These are phyloP conservation scores for Salix suchowensis DNA, from an alignment of 345 rosid species.

Conservation along the genomic window DNA sequence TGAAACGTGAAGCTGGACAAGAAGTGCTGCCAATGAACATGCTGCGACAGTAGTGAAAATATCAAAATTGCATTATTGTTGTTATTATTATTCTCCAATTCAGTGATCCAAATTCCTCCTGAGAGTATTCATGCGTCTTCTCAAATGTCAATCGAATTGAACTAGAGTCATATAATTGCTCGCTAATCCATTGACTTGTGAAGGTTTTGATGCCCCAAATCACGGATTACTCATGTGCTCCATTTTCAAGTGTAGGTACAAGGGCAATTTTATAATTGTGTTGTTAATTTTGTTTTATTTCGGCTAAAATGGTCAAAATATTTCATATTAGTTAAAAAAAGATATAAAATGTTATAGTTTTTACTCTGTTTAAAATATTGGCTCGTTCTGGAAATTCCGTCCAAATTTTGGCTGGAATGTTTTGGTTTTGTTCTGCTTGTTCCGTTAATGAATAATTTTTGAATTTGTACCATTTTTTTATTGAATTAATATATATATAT, in stretches of 20 bases:
- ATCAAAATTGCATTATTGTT: not conserved
- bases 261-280: not conserved
- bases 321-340: too few species aligned
- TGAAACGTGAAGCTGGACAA: not conserved
- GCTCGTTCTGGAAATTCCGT: too few species aligned
- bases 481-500: too few species aligned
- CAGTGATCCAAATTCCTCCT: not conserved
- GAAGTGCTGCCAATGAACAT: not conserved
- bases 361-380: too few species aligned
- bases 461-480: too few species aligned
- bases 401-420: too few species aligned
- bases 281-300: too few species aligned
- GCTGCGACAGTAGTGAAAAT: not conserved
- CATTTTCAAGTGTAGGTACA: not conserved
- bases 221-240: not conserved
- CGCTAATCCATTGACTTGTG: not conserved
- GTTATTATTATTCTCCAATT: not conserved
- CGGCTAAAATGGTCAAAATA: too few species aligned
- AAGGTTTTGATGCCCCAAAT: not conserved
- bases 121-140: not conserved
- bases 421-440: too few species aligned
- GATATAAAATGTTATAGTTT: too few species aligned
- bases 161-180: not conserved
- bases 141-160: conserved; percentile 5
- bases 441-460: too few species aligned